A percentile compares a stretch with the other conserved stretches of the same genome.
Conservation (phyloP, 148 eudicot genomes). For the Cornus kousa region DNA sequence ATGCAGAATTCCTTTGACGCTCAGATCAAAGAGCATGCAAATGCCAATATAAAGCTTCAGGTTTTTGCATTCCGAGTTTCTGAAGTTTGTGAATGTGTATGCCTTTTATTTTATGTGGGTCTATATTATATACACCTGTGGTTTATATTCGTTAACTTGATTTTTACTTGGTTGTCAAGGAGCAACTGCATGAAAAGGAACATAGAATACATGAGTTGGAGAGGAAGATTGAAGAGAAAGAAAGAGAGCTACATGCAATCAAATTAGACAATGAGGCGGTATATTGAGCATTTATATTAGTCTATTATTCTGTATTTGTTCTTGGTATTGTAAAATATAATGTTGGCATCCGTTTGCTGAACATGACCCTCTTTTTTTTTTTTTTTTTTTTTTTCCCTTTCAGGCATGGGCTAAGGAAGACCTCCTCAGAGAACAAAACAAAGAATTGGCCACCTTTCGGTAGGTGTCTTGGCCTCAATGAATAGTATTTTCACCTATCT, state of each 20-base stretch:
- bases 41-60: conserved; percentile 62
- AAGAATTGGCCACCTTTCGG: conserved; percentile 83
- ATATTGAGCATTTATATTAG: conserved; percentile 14
- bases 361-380: neutral
- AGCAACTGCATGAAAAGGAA: conserved; percentile 76
- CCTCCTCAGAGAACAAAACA: conserved; percentile 83
- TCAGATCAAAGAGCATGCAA: conserved; percentile 62
- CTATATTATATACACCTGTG: neutral
- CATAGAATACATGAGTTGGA: conserved; percentile 60
- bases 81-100: neutral
- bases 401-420: conserved; percentile 99
- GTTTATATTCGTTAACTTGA: neutral
- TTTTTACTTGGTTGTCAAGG: conserved; percentile 43
- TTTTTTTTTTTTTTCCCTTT: too few relatives aligned
- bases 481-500: neutral
- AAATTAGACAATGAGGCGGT: conserved; percentile 86
- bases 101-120: neutral
- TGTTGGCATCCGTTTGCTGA: neutral
- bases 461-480: conserved; percentile 15
- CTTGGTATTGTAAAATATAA: conserved; percentile 1
- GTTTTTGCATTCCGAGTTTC: conserved; percentile 28
- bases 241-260: conserved; percentile 79
- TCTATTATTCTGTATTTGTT: neutral
- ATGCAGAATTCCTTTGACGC: conserved; percentile 60
- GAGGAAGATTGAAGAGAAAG: conserved; percentile 76